phyloP scores from a whole-genome alignment of 768 basidiomycete species.

The Chalciporus pseudorubinellus region DNA sequence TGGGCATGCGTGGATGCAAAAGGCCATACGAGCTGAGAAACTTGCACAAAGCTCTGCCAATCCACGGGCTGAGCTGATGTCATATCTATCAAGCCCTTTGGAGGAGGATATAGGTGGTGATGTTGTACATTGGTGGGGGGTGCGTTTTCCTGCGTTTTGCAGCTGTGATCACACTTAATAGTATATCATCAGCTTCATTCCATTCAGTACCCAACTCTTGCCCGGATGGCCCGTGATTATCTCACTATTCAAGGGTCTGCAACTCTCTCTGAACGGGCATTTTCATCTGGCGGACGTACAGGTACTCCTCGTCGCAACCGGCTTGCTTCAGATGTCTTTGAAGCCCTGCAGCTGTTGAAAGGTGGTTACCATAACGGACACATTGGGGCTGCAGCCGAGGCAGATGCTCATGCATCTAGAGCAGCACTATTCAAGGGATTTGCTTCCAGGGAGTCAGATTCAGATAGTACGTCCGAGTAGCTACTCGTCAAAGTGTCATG shows the following conservation, averaged over 20 bases:
- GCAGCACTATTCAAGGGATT: neutral
- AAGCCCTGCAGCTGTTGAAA: slow-evolving; percentile 31
- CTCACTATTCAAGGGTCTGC: slow-evolving; percentile 28
- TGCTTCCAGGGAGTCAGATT: neutral
- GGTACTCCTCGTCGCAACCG: slow-evolving; percentile 17
- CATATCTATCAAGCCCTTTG: neutral
- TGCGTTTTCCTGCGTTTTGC: neutral
- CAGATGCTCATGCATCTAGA: neutral
- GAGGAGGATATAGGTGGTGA: neutral
- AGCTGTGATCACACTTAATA: no score
- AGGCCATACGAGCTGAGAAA: neutral
- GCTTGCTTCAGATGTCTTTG: slow-evolving; percentile 24
- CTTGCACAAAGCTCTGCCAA: neutral
- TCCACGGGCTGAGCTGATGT: neutral
- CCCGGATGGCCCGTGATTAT: slow-evolving; percentile 11
- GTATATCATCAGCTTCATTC: no score
- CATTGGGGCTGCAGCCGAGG: slow-evolving; percentile 17
- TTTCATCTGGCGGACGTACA: slow-evolving; percentile 28
- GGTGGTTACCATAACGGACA: slow-evolving; percentile 28
- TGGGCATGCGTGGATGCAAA: neutral
- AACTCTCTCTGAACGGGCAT: slow-evolving; percentile 25
- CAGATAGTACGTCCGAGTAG: neutral
- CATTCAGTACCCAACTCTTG: slow-evolving; percentile 18
- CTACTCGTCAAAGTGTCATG: no score
- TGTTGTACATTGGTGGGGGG: slow-evolving; percentile 1